Conservation (phyloP, 1,139 yeast species). For the Pichia sp. region DNA sequence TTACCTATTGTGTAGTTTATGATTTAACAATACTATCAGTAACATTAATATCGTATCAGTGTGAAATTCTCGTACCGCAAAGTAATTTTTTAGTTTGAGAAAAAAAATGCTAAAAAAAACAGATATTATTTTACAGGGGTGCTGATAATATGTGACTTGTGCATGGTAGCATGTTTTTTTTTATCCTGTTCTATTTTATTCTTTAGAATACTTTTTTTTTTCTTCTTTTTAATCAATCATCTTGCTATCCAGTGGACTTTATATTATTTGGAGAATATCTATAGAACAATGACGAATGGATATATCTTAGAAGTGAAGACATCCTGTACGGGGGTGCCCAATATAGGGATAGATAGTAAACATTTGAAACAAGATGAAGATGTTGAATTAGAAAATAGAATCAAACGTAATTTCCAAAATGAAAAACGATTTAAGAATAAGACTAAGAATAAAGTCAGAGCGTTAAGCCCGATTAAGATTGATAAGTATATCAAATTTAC, state of each 20-base stretch:
- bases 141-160: no score
- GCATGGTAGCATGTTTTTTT: background rate
- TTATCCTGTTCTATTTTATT: background rate
- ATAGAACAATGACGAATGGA: background rate
- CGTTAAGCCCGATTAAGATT: background rate
- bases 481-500: constrained; percentile 22
- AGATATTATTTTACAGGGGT: no score
- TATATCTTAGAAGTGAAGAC: constrained; percentile 8
- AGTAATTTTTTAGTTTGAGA: no score
- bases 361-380: background rate
- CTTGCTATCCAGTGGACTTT: no score
- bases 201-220: no score
- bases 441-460: background rate
- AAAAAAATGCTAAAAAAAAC: no score
- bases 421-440: background rate
- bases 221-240: no score
- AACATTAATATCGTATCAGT: no score
- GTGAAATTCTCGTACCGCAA: no score
- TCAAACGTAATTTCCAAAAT: background rate
- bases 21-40: no score
- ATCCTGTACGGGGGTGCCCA: background rate
- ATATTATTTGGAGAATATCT: no score
- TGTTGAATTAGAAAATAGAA: background rate
- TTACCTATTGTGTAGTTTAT: no score
- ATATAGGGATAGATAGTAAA: background rate